Evolutionary conservation across 1,139 yeast genomes (phyloP), one percentile per base, ranked within the genome.

Genomic region (Suhomyces choctaworum): DNA sequence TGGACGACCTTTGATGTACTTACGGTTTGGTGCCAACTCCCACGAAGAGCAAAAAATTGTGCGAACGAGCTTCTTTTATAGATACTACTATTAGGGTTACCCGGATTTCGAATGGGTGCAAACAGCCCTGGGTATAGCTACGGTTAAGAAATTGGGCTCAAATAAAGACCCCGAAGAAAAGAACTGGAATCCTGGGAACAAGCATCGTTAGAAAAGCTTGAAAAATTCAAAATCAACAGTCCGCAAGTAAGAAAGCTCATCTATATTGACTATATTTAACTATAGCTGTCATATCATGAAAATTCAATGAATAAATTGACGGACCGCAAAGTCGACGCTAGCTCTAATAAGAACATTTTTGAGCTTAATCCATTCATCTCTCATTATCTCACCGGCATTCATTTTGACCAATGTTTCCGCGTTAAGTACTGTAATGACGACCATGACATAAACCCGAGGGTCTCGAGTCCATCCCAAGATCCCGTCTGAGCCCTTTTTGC

Each of bases 391-490:
- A 5, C 22, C 22, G 7, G 7, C 20, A n/a, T 17, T 23, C 22
- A 34, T 13, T 1, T 11, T n/a, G 9, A 9, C 20, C 5, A 23
- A 8, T 5, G 38, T 38, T 20, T 34, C 33, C 2, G 27, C 33
- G 22, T 42, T 36, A n/a, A 41, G 24, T 8, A 46, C 32, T 11
- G 37, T 30, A 10, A 31, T 32, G 12, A 44, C 36, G 20, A 46
- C 44, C 23, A 31, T 23, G 15, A 29, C 33, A 25, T 29, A 44
- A 13, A 35, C 20, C 7, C 36, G 21, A 1, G 43, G 28, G 19
- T 51, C 49, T 34, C 48, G 44, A 3, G 52, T 39, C 60, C 60
- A 55, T n/a, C 56, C 58, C 13, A 48, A 36, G 17, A 38, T 33
- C 1, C 49, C 49, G 31, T 51, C 56, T 2, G 17, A 13, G 1